Evolutionary conservation across 495 filamentous ascomycete genomes (phyloP).

Genomic region (Penicillium waksmanii): DNA sequence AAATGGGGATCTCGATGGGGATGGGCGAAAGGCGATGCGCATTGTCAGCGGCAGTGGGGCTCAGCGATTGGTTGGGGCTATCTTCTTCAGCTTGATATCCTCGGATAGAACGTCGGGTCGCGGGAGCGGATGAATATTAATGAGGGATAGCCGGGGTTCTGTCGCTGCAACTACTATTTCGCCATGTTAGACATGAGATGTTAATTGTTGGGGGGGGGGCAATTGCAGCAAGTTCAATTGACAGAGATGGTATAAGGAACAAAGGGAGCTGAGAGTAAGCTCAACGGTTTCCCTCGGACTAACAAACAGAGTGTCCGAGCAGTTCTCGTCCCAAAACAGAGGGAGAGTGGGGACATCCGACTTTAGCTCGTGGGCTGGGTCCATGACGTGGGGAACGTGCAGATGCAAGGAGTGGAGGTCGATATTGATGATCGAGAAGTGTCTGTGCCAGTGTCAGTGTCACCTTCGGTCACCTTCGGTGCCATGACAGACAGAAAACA

Average conservation of each 20-base stretch:
- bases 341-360: conserved; percentile 26
- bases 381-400: conserved; percentile 11
- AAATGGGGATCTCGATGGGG: neutral
- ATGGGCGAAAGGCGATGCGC: neutral
- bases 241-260: neutral
- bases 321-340: conserved; percentile 28
- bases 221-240: neutral
- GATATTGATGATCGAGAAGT: neutral
- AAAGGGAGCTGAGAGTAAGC: conserved; percentile 1
- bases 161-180: neutral
- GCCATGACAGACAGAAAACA: neutral
- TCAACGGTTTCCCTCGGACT: conserved; percentile 20
- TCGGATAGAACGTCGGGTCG: conserved; percentile 13
- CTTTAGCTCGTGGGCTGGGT: conserved; percentile 25
- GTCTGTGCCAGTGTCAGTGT: neutral
- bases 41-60: conserved; percentile 7
- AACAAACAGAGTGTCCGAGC: conserved; percentile 23
- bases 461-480: neutral
- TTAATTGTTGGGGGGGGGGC: neutral
- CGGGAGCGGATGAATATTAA: conserved; percentile 19
- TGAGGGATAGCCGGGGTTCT: conserved; percentile 28
- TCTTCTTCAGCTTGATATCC: conserved; percentile 9
- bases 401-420: conserved; percentile 5
- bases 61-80: conserved; percentile 13
- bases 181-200: neutral